Evolutionary conservation across 768 basidiomycete genomes (phyloP), one percentile per base, ranked within the genome.

Genomic region (Thelephora ganbajun): DNA sequence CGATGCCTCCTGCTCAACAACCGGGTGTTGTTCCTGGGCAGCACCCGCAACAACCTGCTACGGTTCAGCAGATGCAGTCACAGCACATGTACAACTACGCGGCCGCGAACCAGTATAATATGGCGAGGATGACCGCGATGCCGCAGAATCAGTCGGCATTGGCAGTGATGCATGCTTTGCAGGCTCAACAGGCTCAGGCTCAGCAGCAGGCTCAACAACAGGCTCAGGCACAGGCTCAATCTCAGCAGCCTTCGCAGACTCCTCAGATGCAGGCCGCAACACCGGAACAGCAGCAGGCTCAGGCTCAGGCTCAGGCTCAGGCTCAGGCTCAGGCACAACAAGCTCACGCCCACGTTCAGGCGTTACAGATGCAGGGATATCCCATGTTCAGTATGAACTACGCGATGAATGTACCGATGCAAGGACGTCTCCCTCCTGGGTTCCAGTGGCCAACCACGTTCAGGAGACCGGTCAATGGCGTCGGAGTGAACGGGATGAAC

Each of bases 121-220:
- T 14, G 16, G 20, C 33, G 26, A 35, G 51, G 50, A 35, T 51
- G 43, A n/a, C 34, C 35, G 18, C 54, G 36, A 35, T 16, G 33
- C n/a, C 51, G 22, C 35, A 50, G 13, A 48, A 35, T 46, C 56
- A 51, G 16, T 55, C 54, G 20, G 51, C 51, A 45, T 50, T 49
- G 6, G 50, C 41, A 1, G 51, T 47, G 5, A 35, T 46, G 43
- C 45, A 37, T 30, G 33, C 43, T 13, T 57, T 54, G 43, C 57
- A 50, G 9, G 45, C 41, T 46, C 47, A 53, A 12, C 60, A 57
- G 42, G 50, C 43, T 5, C 45, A 39, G 0, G 41, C 53, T 19
- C 55, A 53, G n/a, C 50, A 51, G 6, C 57, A 56, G 11, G 49
- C 48, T 9, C 52, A 54, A 20, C 58, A 57, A 34, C 61, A 46